These are phyloP conservation scores for Phoma sp. DNA, from an alignment of 2,329 filamentous ascomycete genomes.

Conservation along the genomic window DNA sequence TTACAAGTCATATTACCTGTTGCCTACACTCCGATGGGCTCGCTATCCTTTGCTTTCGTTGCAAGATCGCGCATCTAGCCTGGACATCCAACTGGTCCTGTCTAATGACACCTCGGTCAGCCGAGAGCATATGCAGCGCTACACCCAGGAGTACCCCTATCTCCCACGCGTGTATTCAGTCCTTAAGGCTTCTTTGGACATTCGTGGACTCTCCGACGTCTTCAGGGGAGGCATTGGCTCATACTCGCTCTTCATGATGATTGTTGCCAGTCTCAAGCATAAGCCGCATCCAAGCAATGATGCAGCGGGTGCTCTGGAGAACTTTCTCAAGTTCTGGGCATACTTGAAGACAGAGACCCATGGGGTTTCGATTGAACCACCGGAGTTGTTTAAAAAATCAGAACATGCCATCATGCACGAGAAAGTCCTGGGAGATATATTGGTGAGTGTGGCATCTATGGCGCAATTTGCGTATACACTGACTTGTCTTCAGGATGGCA, in stretches of 20 bases:
- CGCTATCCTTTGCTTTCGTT: constrained; percentile 51
- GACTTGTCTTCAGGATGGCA: constrained; percentile 21
- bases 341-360: constrained; percentile 52
- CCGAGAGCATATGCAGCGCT: constrained; percentile 53
- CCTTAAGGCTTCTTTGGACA: constrained; percentile 58
- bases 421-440: constrained; percentile 19
- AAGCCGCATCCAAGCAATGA: constrained; percentile 41
- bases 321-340: constrained; percentile 59
- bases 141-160: constrained; percentile 56
- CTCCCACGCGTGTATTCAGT: constrained; percentile 58
- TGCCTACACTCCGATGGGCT: constrained; percentile 31
- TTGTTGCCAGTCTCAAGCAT: constrained; percentile 60
- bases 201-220: constrained; percentile 57
- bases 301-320: constrained; percentile 53
- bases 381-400: constrained; percentile 51
- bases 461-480: not conserved
- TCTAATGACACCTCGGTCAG: constrained; percentile 50
- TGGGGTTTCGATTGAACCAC: constrained; percentile 59
- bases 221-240: constrained; percentile 58
- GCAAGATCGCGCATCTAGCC: constrained; percentile 55
- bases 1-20: constrained; percentile 15
- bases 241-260: constrained; percentile 63
- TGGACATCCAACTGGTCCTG: constrained; percentile 60
- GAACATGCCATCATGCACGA: constrained; percentile 26
- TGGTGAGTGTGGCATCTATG: constrained; percentile 15